A percentile compares a stretch with the other conserved stretches of the same genome.
These are phyloP conservation scores for Aspergillus homomorphus DNA, from an alignment of 495 filamentous ascomycete species.

Conservation along the genomic window DNA sequence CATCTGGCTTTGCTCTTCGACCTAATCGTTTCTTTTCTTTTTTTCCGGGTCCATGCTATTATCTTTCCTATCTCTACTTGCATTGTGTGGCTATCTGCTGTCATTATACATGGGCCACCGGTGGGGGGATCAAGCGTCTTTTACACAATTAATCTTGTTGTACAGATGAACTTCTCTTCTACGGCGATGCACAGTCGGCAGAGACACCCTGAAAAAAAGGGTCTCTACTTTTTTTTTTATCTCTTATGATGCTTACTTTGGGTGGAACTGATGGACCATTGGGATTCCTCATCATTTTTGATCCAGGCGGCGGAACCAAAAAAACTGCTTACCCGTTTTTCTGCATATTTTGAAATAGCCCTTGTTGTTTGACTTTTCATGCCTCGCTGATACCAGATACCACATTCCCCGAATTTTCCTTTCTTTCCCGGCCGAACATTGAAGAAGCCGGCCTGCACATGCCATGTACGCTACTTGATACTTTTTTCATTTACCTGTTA, in stretches of 20 bases:
- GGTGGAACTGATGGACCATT: slow-evolving; percentile 6
- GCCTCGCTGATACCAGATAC: slow-evolving; percentile 37
- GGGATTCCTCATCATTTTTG: slow-evolving; percentile 6
- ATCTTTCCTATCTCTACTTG: slow-evolving; percentile 14
- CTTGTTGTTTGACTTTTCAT: slow-evolving; percentile 16
- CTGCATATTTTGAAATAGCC: slow-evolving; percentile 11
- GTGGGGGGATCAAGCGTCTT: slow-evolving; percentile 14
- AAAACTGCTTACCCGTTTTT: slow-evolving; percentile 11
- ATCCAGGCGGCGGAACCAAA: slow-evolving; percentile 13
- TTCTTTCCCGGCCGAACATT: slow-evolving; percentile 4
- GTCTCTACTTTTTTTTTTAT: slow-evolving; percentile 16
- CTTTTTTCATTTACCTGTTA: not conserved
- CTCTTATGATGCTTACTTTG: slow-evolving; percentile 18
- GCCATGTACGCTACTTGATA: slow-evolving; percentile 19
- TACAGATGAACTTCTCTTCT: slow-evolving; percentile 36
- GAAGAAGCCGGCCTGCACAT: slow-evolving; percentile 15
- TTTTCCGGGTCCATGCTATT: slow-evolving; percentile 23
- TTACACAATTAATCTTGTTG: slow-evolving; percentile 42
- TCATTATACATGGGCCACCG: slow-evolving; percentile 19
- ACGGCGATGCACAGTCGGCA: slow-evolving; percentile 18
- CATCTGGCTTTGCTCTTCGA: slow-evolving; percentile 36
- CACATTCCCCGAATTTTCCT: slow-evolving; percentile 24
- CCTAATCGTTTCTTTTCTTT: slow-evolving; percentile 20
- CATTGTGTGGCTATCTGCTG: slow-evolving; percentile 33
- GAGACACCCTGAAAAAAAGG: slow-evolving; percentile 17